phyloP scores from a whole-genome alignment of 257 asterid species.

The Agastache rugosa region DNA sequence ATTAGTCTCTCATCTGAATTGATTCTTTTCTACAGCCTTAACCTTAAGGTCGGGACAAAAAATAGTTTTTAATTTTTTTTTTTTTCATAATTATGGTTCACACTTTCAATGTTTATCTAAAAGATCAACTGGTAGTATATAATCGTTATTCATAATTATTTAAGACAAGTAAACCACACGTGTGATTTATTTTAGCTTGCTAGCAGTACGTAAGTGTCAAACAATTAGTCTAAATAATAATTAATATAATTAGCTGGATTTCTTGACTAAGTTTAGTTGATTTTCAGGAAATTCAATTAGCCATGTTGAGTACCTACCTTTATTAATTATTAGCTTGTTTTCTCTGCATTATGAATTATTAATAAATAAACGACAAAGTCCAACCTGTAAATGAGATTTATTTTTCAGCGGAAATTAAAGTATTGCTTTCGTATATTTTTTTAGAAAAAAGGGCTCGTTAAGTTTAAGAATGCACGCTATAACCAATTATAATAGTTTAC shows the following conservation, averaged over 20 bases:
- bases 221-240: neutral
- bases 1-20: no score
- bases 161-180: neutral
- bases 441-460: neutral
- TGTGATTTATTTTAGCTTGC: neutral
- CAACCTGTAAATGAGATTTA: neutral
- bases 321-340: neutral
- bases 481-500: no score
- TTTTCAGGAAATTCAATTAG: neutral
- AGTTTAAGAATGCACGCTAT: neutral
- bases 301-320: neutral
- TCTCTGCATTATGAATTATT: neutral
- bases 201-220: neutral
- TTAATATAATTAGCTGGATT: conserved; percentile 29
- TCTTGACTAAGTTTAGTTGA: conserved; percentile 9
- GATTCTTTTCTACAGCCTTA: no score
- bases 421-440: neutral
- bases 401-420: neutral
- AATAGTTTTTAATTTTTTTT: no score
- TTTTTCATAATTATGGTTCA: no score
- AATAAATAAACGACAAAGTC: conserved; percentile 6
- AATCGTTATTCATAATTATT: neutral
- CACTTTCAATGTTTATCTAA: neutral
- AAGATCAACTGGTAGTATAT: neutral
- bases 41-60: no score